A percentile compares a stretch with the other conserved stretches of the same genome.
phyloP scores from a whole-genome alignment of 352 stramenopile genomes.

The Plasmopara halstedii region DNA sequence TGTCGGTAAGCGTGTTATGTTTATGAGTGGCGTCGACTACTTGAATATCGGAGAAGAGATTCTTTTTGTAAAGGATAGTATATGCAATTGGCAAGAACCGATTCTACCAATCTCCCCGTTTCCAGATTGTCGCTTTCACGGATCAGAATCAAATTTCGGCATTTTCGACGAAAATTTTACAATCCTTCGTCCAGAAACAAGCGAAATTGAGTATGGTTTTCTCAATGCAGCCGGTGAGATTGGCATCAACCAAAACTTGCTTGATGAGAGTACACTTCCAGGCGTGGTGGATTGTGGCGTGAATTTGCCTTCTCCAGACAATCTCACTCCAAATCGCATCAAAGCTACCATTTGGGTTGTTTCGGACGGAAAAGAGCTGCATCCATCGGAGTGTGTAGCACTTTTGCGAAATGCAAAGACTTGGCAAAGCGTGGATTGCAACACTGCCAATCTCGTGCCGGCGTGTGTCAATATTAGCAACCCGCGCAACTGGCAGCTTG shows the following conservation, averaged over 20 bases:
- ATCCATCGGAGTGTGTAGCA: slow-evolving; percentile 39
- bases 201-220: slow-evolving; percentile 79
- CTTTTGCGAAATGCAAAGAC: slow-evolving; percentile 27
- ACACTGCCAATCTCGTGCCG: slow-evolving; percentile 28
- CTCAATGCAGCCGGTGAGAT: slow-evolving; percentile 71
- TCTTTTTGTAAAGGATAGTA: slow-evolving; percentile 66
- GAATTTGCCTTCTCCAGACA: slow-evolving; percentile 76
- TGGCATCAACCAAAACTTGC: slow-evolving; percentile 53
- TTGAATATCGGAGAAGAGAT: slow-evolving; percentile 46
- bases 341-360: slow-evolving; percentile 64
- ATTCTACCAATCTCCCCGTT: slow-evolving; percentile 50
- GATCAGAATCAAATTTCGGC: slow-evolving; percentile 29
- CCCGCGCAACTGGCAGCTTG: slow-evolving; percentile 32
- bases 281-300: slow-evolving; percentile 59
- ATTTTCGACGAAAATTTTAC: slow-evolving; percentile 39
- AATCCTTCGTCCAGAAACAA: slow-evolving; percentile 77
- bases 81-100: slow-evolving; percentile 78
- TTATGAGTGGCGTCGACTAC: slow-evolving; percentile 76
- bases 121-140: slow-evolving; percentile 46
- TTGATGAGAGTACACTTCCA: slow-evolving; percentile 62
- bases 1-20: slow-evolving; percentile 61
- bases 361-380: slow-evolving; percentile 20
- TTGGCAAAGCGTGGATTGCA: slow-evolving; percentile 60
- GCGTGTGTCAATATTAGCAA: slow-evolving; percentile 30
- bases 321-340: slow-evolving; percentile 78